Base-by-base conservation (phyloP, 1,284 basidiomycete species). In the Austropuccinia psidii region DNA sequence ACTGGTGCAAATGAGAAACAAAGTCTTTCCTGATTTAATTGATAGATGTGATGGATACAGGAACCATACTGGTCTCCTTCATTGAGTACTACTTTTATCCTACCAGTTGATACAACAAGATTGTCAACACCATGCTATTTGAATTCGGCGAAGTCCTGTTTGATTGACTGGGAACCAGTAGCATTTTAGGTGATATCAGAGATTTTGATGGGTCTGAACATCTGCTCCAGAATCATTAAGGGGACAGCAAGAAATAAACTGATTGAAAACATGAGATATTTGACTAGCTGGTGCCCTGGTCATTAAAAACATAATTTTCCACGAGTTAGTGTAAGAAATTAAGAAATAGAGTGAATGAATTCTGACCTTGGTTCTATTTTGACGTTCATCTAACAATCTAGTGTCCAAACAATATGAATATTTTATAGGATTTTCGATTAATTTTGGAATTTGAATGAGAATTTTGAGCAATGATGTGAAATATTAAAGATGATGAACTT, bases 1-100 rank as follows among this genome's bases (percentile, higher is more conserved):
- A 86, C 82, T 17, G 85, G 83, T 68, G 91, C 86, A 77, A 96
- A 96, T 0, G 93, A 93, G 13, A 95, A 81, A n/a, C n/a, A n/a
- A n/a, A n/a, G n/a, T n/a, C n/a, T n/a, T n/a, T n/a, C n/a, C n/a
- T n/a, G n/a, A n/a, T n/a, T n/a, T n/a, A n/a, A n/a, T 55, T 91
- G 92, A 37, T 13, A 8, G 21, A 35, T n/a, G 27, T 15, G 15
- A 35, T 41, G 1, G 15, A 50, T 11, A 7, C 11, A 5, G 21
- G 27, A 17, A 31, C 29, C 85, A 66, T 76, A 90, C 91, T 74
- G 85, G 80, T 99, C 96, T 29, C 95, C 96, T 82, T 99, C 96
- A 80, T 99, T 96, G 33, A 99, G 84, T 1, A 98, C 89, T 17
- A 99, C 93, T 77, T 97, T 93, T 8, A 98, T 84, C n/a, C 96